Evolutionary conservation across 2,329 filamentous ascomycete species (phyloP).

Genomic region (Clonostachys rhizophaga): DNA sequence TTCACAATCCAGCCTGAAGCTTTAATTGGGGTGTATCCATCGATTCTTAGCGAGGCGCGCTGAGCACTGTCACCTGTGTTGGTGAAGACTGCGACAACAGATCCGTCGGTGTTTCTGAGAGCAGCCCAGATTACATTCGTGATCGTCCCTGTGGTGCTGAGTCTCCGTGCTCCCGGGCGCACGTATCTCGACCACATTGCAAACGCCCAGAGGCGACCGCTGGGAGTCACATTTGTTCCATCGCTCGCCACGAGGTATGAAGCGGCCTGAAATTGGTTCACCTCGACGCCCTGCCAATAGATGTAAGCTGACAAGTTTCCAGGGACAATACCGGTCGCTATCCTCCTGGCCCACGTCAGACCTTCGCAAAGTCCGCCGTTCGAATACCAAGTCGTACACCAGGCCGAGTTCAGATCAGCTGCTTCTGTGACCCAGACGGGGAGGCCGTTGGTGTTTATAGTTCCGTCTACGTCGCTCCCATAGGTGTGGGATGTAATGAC

Average conservation of each 20-base stretch:
- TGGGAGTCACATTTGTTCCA: conserved; percentile 5
- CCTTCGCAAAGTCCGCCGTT: conserved; percentile 43
- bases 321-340: conserved; percentile 42
- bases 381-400: conserved; percentile 35
- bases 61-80: conserved; percentile 18
- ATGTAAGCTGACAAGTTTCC: conserved; percentile 45
- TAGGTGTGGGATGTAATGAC: conserved; percentile 33
- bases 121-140: conserved; percentile 22
- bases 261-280: conserved; percentile 16
- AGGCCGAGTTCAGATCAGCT: background rate
- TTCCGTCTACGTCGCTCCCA: conserved; percentile 26
- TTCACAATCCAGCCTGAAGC: conserved; percentile 29
- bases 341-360: conserved; percentile 49
- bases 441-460: conserved; percentile 30
- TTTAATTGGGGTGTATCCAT: conserved; percentile 14
- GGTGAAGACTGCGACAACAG: conserved; percentile 27
- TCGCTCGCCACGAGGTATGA: conserved; percentile 17
- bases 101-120: conserved; percentile 28
- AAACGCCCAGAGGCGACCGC: conserved; percentile 27
- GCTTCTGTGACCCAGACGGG: conserved; percentile 47
- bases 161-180: conserved; percentile 25
- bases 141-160: conserved; percentile 16
- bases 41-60: conserved; percentile 17
- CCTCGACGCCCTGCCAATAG: conserved; percentile 45
- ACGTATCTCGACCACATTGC: conserved; percentile 31